Evolutionary conservation across 805 yeast genomes (phyloP), one percentile per base, ranked within the genome.

Genomic region (Monosporozyma solicola): DNA sequence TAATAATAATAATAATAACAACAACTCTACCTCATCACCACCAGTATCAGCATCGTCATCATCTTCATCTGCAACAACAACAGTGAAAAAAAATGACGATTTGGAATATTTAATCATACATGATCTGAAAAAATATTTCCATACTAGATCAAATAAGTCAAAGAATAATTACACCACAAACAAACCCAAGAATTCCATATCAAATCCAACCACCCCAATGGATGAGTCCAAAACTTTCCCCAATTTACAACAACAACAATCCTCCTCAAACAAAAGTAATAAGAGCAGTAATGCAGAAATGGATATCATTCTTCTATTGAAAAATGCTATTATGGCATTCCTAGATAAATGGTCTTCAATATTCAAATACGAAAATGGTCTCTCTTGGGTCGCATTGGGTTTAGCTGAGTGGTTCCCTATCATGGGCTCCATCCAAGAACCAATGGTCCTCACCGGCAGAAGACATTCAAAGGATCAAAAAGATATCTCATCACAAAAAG

Each of bases 341-440:
- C 69, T 86, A 41, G 69, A 69, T 32, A 87, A 87, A 70, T 90
- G 96, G 95, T 91, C 94, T 6, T 74, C 75, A 41, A 74, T 83
- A 53, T 79, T 87, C 51, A 82, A 82, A 59, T 91, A 91, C 65
- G 94, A 88, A 66, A 76, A 84, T 46, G 91, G 95, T 0, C 74
- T 90, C 61, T 77, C 92, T 2, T 90, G 96, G 96, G 80, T 87
- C 20, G 97, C 96, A 0, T 70, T 88, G 33, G 90, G 89, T 10
- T 70, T 91, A 47, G 92, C 96, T 0, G 96, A 89, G 66, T 90
- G 96, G 96, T 77, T 82, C 33, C 91, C 95, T 5, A 53, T 54
- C 3, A 88, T 87, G 1, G 88, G 91, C 6, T 16, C 46, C 15
- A 74, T 48, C 48, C 53, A 27, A n/a, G 67, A 64, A 5, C 66